Conservation (phyloP, 495 filamentous ascomycete species). For the Xylaria cubensis region DNA sequence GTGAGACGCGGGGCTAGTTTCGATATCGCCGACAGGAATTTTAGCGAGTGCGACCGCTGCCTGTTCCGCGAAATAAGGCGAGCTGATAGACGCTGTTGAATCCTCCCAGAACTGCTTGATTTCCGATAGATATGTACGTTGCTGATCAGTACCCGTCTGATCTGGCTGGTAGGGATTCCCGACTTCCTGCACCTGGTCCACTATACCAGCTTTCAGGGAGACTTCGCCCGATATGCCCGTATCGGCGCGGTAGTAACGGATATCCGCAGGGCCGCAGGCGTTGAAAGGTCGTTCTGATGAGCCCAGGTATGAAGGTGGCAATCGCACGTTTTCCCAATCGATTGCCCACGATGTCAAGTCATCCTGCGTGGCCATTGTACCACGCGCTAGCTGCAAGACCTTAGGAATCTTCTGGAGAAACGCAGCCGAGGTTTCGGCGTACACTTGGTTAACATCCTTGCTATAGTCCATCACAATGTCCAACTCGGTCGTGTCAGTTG, state of each 20-base stretch:
- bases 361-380: background rate
- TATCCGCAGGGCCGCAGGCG: conserved; percentile 28
- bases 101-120: conserved; percentile 29
- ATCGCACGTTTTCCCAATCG: conserved; percentile 23
- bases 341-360: conserved; percentile 22
- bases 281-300: conserved; percentile 20
- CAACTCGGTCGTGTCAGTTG: conserved; percentile 21
- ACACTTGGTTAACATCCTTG: conserved; percentile 17
- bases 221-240: background rate
- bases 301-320: conserved; percentile 9
- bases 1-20: background rate
- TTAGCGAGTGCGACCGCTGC: conserved; percentile 27
- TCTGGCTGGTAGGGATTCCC: conserved; percentile 15
- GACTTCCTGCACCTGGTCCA: conserved; percentile 18
- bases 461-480: conserved; percentile 32
- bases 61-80: conserved; percentile 27
- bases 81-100: conserved; percentile 27
- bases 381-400: conserved; percentile 24
- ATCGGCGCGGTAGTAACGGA: conserved; percentile 27
- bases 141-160: background rate
- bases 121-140: conserved; percentile 21
- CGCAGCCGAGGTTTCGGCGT: conserved; percentile 25
- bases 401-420: conserved; percentile 14
- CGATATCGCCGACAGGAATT: conserved; percentile 23
- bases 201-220: conserved; percentile 19